Evolutionary conservation across 2,329 filamentous ascomycete genomes (phyloP).

Genomic region (Dendrostoma leiphaemia): DNA sequence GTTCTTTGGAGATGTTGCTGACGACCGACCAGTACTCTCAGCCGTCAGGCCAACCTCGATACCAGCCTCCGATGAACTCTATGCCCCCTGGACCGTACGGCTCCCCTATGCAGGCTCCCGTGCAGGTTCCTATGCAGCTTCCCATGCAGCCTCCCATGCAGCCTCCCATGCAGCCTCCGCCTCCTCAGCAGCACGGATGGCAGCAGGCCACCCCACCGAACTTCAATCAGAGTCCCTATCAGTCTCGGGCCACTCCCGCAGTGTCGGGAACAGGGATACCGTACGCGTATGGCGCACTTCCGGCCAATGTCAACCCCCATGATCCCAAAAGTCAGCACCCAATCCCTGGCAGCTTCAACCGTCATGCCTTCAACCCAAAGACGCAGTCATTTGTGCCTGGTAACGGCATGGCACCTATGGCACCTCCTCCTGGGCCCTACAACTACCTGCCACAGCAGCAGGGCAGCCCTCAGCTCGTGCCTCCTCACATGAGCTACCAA

Average conservation of each 20-base stretch:
- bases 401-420: conserved; percentile 47
- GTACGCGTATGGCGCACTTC: conserved; percentile 79
- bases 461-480: conserved; percentile 52
- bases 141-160: too few species aligned
- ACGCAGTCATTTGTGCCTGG: conserved; percentile 87
- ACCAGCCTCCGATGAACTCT: conserved; percentile 33
- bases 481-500: conserved; percentile 49
- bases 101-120: conserved; percentile 32
- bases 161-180: conserved; percentile 31
- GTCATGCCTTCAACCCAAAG: conserved; percentile 89
- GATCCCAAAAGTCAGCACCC: conserved; percentile 77
- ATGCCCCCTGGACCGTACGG: conserved; percentile 30
- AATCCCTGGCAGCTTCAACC: conserved; percentile 73
- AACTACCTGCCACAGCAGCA: conserved; percentile 50
- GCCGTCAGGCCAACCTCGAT: conserved; percentile 32
- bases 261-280: conserved; percentile 39
- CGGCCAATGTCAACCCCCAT: conserved; percentile 65
- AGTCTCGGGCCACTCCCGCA: conserved; percentile 25
- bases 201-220: conserved; percentile 24
- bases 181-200: conserved; percentile 34
- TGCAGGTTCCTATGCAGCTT: too few species aligned
- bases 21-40: conserved; percentile 31
- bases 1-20: conserved; percentile 1
- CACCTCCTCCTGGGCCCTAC: conserved; percentile 46
- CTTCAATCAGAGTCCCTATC: conserved; percentile 29